A percentile compares a stretch with the other conserved stretches of the same genome.
phyloP scores from a whole-genome alignment of 2,329 filamentous ascomycete genomes.

The Curvularia eragrostidis region DNA sequence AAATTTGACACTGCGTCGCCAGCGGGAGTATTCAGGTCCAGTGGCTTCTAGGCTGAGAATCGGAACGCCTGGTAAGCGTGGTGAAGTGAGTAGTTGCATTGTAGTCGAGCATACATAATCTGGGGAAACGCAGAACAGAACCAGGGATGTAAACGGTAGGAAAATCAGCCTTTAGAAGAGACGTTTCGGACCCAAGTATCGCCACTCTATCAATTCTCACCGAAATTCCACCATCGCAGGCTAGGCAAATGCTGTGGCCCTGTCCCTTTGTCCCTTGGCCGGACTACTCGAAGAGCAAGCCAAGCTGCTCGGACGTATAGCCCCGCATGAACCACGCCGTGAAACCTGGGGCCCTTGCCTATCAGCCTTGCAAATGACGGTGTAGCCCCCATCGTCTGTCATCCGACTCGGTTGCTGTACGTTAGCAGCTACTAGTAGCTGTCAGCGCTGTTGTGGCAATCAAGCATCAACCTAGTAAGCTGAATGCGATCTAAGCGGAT shows the following conservation, averaged over 20 bases:
- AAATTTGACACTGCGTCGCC: slow-evolving; percentile 41
- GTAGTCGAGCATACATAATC: background rate
- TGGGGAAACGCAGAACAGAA: background rate
- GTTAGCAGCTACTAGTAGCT: slow-evolving; percentile 20
- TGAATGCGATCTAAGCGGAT: background rate
- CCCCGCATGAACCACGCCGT: slow-evolving; percentile 22
- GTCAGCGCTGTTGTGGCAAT: background rate
- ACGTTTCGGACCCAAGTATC: too few relatives aligned
- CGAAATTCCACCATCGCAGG: background rate
- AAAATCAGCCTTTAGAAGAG: background rate
- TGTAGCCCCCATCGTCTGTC: slow-evolving; percentile 7
- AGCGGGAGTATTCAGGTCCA: slow-evolving; percentile 43
- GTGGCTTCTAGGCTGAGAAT: slow-evolving; percentile 36
- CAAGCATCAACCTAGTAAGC: background rate
- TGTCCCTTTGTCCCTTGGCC: slow-evolving; percentile 16
- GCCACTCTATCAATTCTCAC: background rate
- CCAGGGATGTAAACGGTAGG: background rate
- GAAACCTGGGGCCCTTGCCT: slow-evolving; percentile 20
- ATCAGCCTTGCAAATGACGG: slow-evolving; percentile 5
- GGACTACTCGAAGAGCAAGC: slow-evolving; percentile 11
- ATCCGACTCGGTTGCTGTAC: slow-evolving; percentile 23
- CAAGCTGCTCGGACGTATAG: slow-evolving; percentile 27
- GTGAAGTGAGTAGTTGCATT: slow-evolving; percentile 32
- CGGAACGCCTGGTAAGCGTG: slow-evolving; percentile 40
- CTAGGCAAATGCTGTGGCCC: slow-evolving; percentile 4